phyloP scores from a whole-genome alignment of 148 eudicot species.

The Persicaria maculosa region DNA sequence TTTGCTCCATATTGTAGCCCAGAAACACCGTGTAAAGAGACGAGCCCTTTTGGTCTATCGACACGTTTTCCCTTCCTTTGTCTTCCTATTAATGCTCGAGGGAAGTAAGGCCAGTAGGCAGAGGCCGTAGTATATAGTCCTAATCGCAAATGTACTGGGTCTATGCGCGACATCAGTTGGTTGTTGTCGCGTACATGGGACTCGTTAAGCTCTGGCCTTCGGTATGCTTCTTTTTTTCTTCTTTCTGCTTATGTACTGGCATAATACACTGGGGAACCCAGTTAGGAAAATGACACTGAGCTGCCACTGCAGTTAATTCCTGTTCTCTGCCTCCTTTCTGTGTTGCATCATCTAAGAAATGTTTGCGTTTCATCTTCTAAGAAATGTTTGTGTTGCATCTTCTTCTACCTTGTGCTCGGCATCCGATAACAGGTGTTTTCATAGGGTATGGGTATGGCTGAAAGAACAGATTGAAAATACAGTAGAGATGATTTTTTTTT shows the following conservation, averaged over 20 bases:
- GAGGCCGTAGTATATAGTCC: not conserved
- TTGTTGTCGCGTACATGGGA: not conserved
- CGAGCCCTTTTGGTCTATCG: not conserved
- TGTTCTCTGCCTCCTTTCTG: no score
- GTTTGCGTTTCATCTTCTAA: no score
- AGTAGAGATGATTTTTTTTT: no score
- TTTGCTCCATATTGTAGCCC: constrained; percentile 34
- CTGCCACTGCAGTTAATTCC: no score
- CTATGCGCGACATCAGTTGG: not conserved
- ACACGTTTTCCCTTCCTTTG: not conserved
- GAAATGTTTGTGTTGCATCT: no score
- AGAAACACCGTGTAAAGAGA: not conserved
- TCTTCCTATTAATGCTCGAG: not conserved
- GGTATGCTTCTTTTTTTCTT: not conserved
- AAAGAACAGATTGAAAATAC: no score
- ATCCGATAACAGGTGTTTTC: no score
- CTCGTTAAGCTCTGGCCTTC: no score
- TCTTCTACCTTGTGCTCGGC: no score
- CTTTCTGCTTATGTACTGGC: not conserved
- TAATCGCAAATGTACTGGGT: not conserved
- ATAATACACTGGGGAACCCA: not conserved
- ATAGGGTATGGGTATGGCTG: no score
- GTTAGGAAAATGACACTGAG: not conserved
- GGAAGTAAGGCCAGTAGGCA: not conserved
- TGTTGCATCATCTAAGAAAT: no score